Evolutionary conservation across 345 rosid species (phyloP).

Genomic region (Populus davidiana): DNA sequence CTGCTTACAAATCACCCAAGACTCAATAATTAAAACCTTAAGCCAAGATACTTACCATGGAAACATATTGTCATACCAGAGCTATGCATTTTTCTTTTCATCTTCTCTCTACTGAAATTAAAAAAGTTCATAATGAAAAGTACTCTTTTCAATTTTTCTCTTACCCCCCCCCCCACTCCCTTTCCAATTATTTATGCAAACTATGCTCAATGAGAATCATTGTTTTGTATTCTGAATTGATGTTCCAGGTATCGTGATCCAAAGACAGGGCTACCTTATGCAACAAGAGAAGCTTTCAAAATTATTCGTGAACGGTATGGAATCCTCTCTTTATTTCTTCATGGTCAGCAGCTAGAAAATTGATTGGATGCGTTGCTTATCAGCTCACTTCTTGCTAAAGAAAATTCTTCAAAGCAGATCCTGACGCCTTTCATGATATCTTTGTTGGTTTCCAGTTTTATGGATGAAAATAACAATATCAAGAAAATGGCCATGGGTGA

Average conservation of each 20-base stretch:
- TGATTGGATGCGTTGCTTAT: not conserved
- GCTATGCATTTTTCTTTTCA: too few relatives aligned
- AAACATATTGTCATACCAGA: too few relatives aligned
- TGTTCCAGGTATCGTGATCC: constrained; percentile 82
- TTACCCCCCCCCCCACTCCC: too few relatives aligned
- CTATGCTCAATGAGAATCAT: not conserved
- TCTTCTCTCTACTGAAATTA: too few relatives aligned
- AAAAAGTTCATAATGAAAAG: too few relatives aligned
- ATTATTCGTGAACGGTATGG: constrained; percentile 71
- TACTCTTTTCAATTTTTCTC: too few relatives aligned
- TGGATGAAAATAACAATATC: constrained; percentile 39
- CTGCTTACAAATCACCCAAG: too few relatives aligned
- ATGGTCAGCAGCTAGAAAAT: not conserved
- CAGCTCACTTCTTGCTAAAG: not conserved
- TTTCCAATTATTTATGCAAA: not conserved
- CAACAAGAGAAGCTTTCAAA: constrained; percentile 83
- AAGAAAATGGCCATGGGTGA: constrained; percentile 81
- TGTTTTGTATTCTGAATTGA: constrained; percentile 7
- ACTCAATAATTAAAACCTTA: too few relatives aligned
- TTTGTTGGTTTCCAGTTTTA: constrained; percentile 42
- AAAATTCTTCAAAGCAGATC: not conserved
- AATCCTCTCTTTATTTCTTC: too few relatives aligned
- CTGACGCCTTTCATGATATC: not conserved
- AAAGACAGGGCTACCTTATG: constrained; percentile 82
- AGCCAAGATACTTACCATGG: too few relatives aligned